Evolutionary conservation across 441 rosid species (phyloP).

Genomic region (Brassica balearica): DNA sequence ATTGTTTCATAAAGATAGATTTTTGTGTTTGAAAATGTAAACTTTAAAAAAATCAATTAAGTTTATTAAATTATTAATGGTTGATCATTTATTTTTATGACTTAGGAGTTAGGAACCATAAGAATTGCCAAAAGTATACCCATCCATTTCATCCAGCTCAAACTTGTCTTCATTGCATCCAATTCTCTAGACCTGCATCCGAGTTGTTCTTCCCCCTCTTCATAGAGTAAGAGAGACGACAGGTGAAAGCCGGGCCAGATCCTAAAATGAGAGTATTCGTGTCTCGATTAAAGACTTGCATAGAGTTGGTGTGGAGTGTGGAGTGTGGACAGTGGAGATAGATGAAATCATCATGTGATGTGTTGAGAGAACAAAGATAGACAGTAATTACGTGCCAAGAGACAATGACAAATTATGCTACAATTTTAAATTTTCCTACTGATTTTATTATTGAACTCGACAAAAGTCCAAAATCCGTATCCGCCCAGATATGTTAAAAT

Average conservation of each 20-base stretch:
- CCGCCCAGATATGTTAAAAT: no score
- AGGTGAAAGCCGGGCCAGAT: constrained; percentile 16
- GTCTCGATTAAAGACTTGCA: not conserved
- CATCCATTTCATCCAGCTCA: constrained; percentile 1
- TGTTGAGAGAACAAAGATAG: not conserved
- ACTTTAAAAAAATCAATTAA: no score
- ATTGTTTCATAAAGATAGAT: no score
- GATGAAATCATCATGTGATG: constrained; percentile 34
- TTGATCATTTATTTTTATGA: no score
- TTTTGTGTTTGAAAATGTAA: no score
- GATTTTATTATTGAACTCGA: no score
- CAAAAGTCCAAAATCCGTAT: no score
- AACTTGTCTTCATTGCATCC: constrained; percentile 8
- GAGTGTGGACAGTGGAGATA: not conserved
- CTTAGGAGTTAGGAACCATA: no score
- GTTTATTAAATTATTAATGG: no score
- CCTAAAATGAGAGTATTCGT: constrained; percentile 5
- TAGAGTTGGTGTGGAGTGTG: constrained; percentile 1
- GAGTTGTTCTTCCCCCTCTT: constrained; percentile 38
- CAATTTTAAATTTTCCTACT: not conserved
- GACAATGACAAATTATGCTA: constrained; percentile 10
- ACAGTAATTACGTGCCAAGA: constrained; percentile 8
- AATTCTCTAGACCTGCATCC: constrained; percentile 18
- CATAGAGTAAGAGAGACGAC: not conserved
- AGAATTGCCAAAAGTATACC: no score